A percentile compares a stretch with the other conserved stretches of the same genome.
Evolutionary conservation across 1,284 basidiomycete species (phyloP).

Genomic region (Papiliotrema terrestris): DNA sequence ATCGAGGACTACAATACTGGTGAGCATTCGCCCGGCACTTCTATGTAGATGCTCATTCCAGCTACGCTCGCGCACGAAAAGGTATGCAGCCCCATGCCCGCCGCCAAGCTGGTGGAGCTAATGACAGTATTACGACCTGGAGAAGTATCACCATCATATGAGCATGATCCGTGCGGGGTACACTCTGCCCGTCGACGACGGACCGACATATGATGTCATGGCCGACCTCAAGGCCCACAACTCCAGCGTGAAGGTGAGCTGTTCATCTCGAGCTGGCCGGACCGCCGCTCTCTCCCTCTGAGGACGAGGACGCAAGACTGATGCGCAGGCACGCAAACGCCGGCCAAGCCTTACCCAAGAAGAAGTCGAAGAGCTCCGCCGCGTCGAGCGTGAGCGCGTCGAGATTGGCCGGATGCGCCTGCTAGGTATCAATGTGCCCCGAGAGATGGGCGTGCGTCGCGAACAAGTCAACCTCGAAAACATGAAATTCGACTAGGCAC

Average conservation of each 20-base stretch:
- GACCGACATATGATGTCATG: constrained; percentile 62
- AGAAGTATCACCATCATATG: constrained; percentile 75
- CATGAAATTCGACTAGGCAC: not conserved
- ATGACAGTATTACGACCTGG: constrained; percentile 71
- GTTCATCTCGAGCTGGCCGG: too few relatives aligned
- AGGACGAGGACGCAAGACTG: not conserved
- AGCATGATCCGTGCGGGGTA: constrained; percentile 72
- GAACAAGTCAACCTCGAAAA: constrained; percentile 16
- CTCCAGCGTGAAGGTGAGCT: constrained; percentile 26
- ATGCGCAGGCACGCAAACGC: constrained; percentile 60
- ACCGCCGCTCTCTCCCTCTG: constrained; percentile 48
- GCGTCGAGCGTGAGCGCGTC: constrained; percentile 72
- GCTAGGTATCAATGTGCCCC: constrained; percentile 39
- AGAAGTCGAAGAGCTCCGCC: constrained; percentile 71
- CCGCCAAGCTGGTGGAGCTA: not conserved
- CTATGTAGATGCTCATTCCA: constrained; percentile 52
- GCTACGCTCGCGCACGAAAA: constrained; percentile 87
- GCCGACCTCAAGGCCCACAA: constrained; percentile 73
- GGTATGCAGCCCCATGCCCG: constrained; percentile 22
- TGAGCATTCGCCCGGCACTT: constrained; percentile 35
- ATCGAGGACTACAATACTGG: constrained; percentile 85
- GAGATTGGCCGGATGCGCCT: constrained; percentile 55
- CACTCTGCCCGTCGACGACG: constrained; percentile 56
- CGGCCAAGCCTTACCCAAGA: constrained; percentile 72
- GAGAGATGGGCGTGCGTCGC: constrained; percentile 35